phyloP scores from a whole-genome alignment of 208 protist genomes.

The Trichomonas tenax region DNA sequence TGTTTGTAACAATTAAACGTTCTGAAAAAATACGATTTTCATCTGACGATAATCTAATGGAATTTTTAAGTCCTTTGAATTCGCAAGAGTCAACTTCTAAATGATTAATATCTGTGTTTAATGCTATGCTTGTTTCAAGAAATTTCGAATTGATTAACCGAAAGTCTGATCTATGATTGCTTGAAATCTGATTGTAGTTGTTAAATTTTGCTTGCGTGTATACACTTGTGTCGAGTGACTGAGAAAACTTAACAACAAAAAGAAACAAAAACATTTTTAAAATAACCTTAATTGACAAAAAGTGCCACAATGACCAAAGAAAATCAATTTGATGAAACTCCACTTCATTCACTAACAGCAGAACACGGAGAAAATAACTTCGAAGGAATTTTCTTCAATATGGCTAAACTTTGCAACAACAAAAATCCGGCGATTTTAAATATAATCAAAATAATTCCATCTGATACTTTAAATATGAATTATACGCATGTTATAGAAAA shows the following conservation, averaged over 20 bases:
- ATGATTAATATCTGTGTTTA: not conserved
- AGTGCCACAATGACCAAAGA: too few species aligned
- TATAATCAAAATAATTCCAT: not conserved
- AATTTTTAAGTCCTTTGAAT: not conserved
- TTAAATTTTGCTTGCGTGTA: too few species aligned
- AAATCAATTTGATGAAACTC: too few species aligned
- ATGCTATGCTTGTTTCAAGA: too few species aligned
- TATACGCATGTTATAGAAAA: not conserved
- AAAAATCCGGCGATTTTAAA: not conserved
- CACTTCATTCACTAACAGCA: not conserved
- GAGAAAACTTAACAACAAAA: too few species aligned
- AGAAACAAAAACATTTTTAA: too few species aligned
- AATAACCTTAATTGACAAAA: too few species aligned
- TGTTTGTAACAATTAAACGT: not conserved
- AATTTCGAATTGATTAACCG: too few species aligned
- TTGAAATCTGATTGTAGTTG: too few species aligned
- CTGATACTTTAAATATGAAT: not conserved
- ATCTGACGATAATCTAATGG: not conserved
- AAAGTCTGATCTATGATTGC: too few species aligned
- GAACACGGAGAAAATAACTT: not conserved
- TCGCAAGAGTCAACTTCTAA: not conserved
- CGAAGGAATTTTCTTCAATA: not conserved
- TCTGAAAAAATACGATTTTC: not conserved
- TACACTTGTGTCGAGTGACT: too few species aligned
- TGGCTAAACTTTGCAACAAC: not conserved